Evolutionary conservation across 2,329 filamentous ascomycete species (phyloP).

Genomic region (Fusarium haematococcum): DNA sequence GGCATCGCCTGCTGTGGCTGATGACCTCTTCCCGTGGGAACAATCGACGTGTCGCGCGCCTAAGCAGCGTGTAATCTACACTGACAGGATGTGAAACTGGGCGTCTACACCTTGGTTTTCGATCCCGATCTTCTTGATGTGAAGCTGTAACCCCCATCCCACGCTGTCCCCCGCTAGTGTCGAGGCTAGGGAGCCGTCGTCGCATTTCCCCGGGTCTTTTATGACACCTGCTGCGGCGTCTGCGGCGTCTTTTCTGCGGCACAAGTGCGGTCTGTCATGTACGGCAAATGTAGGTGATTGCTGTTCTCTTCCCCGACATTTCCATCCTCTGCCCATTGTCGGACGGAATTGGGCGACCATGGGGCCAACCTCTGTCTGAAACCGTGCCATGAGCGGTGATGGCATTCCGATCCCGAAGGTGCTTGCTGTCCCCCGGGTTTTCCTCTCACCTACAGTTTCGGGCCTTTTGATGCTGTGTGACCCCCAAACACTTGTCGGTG

Average conservation of each 20-base stretch:
- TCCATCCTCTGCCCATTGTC: conserved; percentile 29
- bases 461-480: background rate
- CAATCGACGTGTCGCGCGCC: background rate
- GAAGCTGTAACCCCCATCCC: background rate
- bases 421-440: background rate
- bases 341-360: conserved; percentile 28
- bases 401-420: conserved; percentile 7
- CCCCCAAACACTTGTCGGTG: background rate
- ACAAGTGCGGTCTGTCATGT: background rate
- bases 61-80: conserved; percentile 6
- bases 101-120: background rate
- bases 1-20: conserved; percentile 22
- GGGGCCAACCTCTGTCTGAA: conserved; percentile 7
- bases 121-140: background rate
- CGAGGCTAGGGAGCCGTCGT: background rate
- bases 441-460: background rate
- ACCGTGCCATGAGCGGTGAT: conserved; percentile 15
- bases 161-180: background rate
- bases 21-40: background rate
- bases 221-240: conserved; percentile 5
- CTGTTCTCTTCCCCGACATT: background rate
- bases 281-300: background rate
- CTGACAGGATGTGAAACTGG: background rate
- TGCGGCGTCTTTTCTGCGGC: conserved; percentile 18
- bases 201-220: conserved; percentile 15